Evolutionary conservation across 352 stramenopile genomes (phyloP), one percentile per base, ranked within the genome.

Genomic region (Blastocystis sp.): DNA sequence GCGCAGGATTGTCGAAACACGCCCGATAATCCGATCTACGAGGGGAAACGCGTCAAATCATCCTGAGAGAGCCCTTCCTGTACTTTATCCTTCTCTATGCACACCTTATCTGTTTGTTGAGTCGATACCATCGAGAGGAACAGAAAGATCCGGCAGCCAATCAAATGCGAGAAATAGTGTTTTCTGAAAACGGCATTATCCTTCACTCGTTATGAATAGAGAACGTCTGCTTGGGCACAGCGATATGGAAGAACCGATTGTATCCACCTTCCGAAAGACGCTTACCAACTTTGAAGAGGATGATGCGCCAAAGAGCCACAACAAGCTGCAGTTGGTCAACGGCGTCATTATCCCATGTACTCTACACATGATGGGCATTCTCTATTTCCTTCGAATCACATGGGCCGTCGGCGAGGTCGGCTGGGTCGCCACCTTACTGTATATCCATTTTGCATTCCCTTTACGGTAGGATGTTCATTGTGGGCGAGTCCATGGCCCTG

Each of bases 1-100:
- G 88, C 89, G 32, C 91, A 94, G 59, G 93, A 97, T 75, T 98
- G 94, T 89, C 90, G 92, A 76, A 98, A 98, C 89, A 91, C 88
- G 42, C 64, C 88, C 44, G 86, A 73, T 59, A 59, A 27, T 11
- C 18, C 51, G 4, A 27, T 14, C n/a, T 14, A 32, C 2, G 51
- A 27, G 51, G n/a, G 3, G n/a, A 59, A 59, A 59, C 51, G 51
- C n/a, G n/a, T n/a, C n/a, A n/a, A n/a, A n/a, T n/a, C n/a, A n/a
- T n/a, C n/a, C n/a, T n/a, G n/a, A n/a, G n/a, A n/a, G n/a, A n/a
- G n/a, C n/a, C n/a, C n/a, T n/a, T n/a, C n/a, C n/a, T n/a, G n/a
- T n/a, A n/a, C n/a, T n/a, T n/a, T n/a, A n/a, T n/a, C n/a, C n/a
- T n/a, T n/a, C n/a, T n/a, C n/a, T n/a, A n/a, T n/a, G n/a, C n/a